Conservation (phyloP, 2,329 filamentous ascomycete species). For the Lojkania enalia region DNA sequence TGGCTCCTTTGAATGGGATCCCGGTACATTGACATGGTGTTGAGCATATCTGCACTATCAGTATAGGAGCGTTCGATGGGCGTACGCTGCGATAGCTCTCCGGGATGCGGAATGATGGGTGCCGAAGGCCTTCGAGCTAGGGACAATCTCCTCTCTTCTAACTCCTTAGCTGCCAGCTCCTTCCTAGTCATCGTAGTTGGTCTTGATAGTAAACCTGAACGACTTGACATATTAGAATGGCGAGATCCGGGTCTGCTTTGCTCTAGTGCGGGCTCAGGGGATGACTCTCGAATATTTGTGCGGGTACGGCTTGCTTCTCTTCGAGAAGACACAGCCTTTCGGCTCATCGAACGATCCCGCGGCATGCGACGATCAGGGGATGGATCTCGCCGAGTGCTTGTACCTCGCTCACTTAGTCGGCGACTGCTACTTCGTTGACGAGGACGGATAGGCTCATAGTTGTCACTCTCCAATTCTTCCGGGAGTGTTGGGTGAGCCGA, state of each 20-base stretch:
- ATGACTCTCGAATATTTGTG: conserved; percentile 35
- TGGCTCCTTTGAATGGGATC: conserved; percentile 59
- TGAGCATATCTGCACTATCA: conserved; percentile 47
- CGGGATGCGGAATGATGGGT: conserved; percentile 77
- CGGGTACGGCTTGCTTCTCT: conserved; percentile 41
- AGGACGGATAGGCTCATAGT: conserved; percentile 62
- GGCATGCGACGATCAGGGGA: conserved; percentile 50
- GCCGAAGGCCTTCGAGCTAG: conserved; percentile 74
- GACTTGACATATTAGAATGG: conserved; percentile 36
- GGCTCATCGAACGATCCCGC: conserved; percentile 43
- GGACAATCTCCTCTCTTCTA: conserved; percentile 86
- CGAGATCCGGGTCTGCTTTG: conserved; percentile 23
- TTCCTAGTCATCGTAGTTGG: conserved; percentile 45
- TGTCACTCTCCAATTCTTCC: conserved; percentile 60
- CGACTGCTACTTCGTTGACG: conserved; percentile 57
- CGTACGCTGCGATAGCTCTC: conserved; percentile 48
- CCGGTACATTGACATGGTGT: conserved; percentile 39
- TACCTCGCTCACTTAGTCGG: conserved; percentile 50
- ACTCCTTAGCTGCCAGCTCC: conserved; percentile 68
- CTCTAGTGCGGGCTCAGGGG: conserved; percentile 28
- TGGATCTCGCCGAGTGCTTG: conserved; percentile 47
- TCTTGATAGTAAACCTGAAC: conserved; percentile 30
- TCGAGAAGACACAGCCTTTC: conserved; percentile 31
- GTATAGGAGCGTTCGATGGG: conserved; percentile 41
- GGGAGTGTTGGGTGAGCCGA: conserved; percentile 77